phyloP scores from a whole-genome alignment of 805 yeast genomes.

The Zygosaccharomyces bailii region DNA sequence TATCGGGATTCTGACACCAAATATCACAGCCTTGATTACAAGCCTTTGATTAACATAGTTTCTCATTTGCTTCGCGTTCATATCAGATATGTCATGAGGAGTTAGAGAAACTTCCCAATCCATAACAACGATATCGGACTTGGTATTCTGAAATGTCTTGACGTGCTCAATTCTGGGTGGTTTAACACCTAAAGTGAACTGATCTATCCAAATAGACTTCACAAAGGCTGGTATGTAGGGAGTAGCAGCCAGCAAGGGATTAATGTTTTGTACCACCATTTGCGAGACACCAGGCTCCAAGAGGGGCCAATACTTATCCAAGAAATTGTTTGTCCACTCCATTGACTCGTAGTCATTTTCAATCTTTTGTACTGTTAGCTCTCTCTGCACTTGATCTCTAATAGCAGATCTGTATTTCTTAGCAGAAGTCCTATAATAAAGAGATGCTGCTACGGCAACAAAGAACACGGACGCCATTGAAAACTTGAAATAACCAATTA shows the following conservation, averaged over 20 bases:
- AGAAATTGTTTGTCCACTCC: conserved; percentile 90
- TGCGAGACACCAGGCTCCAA: conserved; percentile 87
- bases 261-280: conserved; percentile 79
- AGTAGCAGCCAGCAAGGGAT: conserved; percentile 73
- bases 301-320: conserved; percentile 88
- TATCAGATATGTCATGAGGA: conserved; percentile 84
- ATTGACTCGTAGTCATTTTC: conserved; percentile 89
- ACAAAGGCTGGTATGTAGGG: conserved; percentile 77
- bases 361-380: conserved; percentile 71
- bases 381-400: conserved; percentile 81
- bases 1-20: conserved; percentile 79
- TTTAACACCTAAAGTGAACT: conserved; percentile 89
- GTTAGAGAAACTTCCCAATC: conserved; percentile 93
- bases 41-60: conserved; percentile 80
- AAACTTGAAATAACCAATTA: conserved; percentile 72
- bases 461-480: conserved; percentile 79
- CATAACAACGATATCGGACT: conserved; percentile 91
- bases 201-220: conserved; percentile 78
- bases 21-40: conserved; percentile 72
- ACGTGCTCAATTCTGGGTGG: conserved; percentile 92
- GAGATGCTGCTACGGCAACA: conserved; percentile 55
- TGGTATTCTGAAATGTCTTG: conserved; percentile 86
- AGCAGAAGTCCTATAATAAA: conserved; percentile 79
- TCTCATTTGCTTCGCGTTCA: conserved; percentile 79
- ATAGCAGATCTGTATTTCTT: conserved; percentile 71